A percentile compares a stretch with the other conserved stretches of the same genome.
These are phyloP conservation scores for Lactarius sanguifluus DNA, from an alignment of 768 basidiomycete genomes.

Conservation along the genomic window DNA sequence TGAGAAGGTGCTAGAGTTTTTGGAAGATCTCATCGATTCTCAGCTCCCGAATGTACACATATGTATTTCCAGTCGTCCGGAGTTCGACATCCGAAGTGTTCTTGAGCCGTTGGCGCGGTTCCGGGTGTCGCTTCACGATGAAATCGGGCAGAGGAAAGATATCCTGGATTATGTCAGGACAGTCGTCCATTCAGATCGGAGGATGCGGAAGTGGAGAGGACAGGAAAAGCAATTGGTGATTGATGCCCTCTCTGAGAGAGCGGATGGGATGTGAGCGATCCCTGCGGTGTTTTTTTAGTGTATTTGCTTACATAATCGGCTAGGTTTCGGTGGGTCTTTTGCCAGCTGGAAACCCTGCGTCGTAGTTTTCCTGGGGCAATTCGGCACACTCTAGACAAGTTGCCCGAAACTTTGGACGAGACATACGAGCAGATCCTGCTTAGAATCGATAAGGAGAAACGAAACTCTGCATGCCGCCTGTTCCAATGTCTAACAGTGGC, in stretches of 20 bases:
- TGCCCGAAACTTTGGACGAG: neutral
- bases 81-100: neutral
- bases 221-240: neutral
- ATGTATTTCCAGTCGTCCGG: neutral
- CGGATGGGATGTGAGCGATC: neutral
- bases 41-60: neutral
- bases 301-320: neutral
- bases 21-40: neutral
- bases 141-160: neutral
- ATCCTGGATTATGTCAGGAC: neutral
- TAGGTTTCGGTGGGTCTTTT: neutral
- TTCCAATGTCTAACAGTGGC: neutral
- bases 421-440: constrained; percentile 1
- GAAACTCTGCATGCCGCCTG: neutral
- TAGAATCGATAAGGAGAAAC: neutral
- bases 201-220: constrained; percentile 3
- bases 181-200: neutral
- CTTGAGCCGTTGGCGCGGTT: neutral
- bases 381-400: neutral
- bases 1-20: neutral
- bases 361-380: neutral
- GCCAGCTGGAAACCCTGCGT: constrained; percentile 1
- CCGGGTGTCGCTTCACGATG: neutral
- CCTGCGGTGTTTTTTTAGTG: neutral
- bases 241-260: neutral